phyloP scores from a whole-genome alignment of 2,329 filamentous ascomycete genomes.

The Salinomyces thailandicus region DNA sequence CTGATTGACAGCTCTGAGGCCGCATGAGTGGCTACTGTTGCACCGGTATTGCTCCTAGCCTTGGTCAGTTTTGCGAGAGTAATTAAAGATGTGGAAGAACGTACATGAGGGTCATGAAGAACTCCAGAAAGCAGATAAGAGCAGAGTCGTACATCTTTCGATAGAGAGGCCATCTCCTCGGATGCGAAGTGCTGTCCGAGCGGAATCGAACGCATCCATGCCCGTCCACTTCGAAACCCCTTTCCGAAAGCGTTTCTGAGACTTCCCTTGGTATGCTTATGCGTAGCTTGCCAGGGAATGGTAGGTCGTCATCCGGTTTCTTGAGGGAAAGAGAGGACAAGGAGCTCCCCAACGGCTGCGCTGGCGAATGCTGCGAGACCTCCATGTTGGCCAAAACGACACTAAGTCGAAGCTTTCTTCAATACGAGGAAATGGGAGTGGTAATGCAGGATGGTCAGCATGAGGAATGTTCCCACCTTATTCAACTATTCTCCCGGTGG shows the following conservation, averaged over 20 bases:
- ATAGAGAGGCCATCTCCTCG: constrained; percentile 9
- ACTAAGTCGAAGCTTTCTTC: too few species aligned
- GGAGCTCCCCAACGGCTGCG: neutral
- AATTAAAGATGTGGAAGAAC: too few species aligned
- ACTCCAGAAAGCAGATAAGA: constrained; percentile 16
- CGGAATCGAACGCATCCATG: constrained; percentile 12
- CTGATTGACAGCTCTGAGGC: constrained; percentile 4
- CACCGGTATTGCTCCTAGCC: constrained; percentile 10
- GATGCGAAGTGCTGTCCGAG: constrained; percentile 7
- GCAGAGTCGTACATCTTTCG: constrained; percentile 12
- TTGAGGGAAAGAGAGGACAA: neutral
- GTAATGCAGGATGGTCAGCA: neutral
- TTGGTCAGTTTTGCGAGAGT: too few species aligned
- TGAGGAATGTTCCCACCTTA: neutral
- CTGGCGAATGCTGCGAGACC: neutral
- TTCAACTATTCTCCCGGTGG: neutral
- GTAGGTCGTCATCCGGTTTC: neutral
- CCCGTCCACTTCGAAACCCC: constrained; percentile 10
- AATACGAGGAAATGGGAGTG: neutral
- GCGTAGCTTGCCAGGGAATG: neutral
- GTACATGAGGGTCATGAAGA: constrained; percentile 10
- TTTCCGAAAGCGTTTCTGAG: constrained; percentile 4
- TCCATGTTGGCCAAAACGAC: neutral
- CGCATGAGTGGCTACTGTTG: constrained; percentile 4
- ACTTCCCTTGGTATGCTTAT: constrained; percentile 8